Percentiles rank a stretch among this genome's conserved stretches.
Conservation (phyloP, 2,329 filamentous ascomycete genomes). For the Hymenoscyphus infarciens region DNA sequence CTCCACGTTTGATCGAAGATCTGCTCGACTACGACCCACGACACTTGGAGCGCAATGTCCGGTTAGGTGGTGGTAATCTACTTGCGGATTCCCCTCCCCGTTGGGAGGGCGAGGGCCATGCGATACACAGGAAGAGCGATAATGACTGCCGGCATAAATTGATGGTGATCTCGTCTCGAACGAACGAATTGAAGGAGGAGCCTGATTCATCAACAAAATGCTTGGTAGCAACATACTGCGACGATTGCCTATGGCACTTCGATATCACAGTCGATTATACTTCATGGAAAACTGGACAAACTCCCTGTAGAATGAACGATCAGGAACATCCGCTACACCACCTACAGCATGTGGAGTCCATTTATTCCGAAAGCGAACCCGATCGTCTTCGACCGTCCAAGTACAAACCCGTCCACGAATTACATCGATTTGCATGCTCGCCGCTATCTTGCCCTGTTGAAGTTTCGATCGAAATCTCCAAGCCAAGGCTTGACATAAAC, state of each 20-base stretch:
- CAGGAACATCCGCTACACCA: constrained; percentile 58
- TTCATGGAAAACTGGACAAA: constrained; percentile 35
- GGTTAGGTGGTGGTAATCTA: constrained; percentile 39
- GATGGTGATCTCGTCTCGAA: constrained; percentile 53
- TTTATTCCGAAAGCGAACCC: constrained; percentile 35
- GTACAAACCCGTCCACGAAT: constrained; percentile 37
- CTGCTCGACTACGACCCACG: constrained; percentile 42
- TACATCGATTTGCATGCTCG: constrained; percentile 56
- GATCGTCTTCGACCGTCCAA: constrained; percentile 28
- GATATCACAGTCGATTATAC: constrained; percentile 53
- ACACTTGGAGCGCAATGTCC: constrained; percentile 27
- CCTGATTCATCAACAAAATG: constrained; percentile 43
- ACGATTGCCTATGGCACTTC: constrained; percentile 59
- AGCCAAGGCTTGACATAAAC: constrained; percentile 47
- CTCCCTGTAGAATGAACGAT: constrained; percentile 37
- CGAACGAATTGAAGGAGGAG: constrained; percentile 40
- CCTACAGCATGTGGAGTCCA: constrained; percentile 42
- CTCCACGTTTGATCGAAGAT: constrained; percentile 46
- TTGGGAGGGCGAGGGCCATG: constrained; percentile 36
- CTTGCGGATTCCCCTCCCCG: constrained; percentile 55
- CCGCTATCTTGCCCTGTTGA: constrained; percentile 51
- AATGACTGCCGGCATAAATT: constrained; percentile 57
- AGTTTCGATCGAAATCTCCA: constrained; percentile 49
- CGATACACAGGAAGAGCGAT: constrained; percentile 31
- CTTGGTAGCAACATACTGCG: constrained; percentile 58